Evolutionary conservation across 2,329 filamentous ascomycete species (phyloP), one percentile per base, ranked within the genome.

Genomic region (Paraphaeosphaeria sporulosa): DNA sequence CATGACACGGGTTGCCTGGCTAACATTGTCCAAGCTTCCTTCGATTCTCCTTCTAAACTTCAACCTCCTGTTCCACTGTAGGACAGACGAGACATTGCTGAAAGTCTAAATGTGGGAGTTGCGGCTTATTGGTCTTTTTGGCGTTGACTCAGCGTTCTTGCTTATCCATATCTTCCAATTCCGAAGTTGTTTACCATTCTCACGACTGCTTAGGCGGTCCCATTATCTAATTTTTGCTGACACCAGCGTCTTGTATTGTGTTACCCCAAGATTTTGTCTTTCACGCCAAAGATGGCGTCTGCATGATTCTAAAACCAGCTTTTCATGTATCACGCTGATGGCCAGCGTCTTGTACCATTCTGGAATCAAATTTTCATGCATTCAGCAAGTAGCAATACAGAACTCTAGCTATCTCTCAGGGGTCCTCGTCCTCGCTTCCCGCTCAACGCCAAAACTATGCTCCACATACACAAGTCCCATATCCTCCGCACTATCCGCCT

Each of bases 381-480:
- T 38, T 13, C 1, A 42, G 12, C 21, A 52, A 40, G 12, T 1
- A 42, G 12, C 21, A 52, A 40, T 27, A 25, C 32, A 36, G 25
- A 13, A 30, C 0, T 32, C 32, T 44, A 32, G 2, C 48, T 32
- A 25, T 7, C 53, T 32, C n/a, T 40, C 4, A n/a, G 34, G 40
- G 34, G 0, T 50, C 30, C 27, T 40, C 55, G 1, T 54, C 30
- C 27, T 46, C 55, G 27, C 32, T 44, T 23, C 51, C 55, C 47
- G 40, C 49, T 60, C 53, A 21, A 50, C 47, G 12, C 32, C 40
- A 25, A 52, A 55, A 32, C 19, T 51, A 49, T 64, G 60, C 52
- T 65, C 60, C n/a, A 58, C 57, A 60, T 62, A 65, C 25, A 68
- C 63, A 15, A 67, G 36, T 27, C 65, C 61, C 36, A 43, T 49